Percentiles rank a stretch among this genome's conserved stretches.
Evolutionary conservation across 345 rosid genomes (phyloP).

Genomic region (Populus simonii): DNA sequence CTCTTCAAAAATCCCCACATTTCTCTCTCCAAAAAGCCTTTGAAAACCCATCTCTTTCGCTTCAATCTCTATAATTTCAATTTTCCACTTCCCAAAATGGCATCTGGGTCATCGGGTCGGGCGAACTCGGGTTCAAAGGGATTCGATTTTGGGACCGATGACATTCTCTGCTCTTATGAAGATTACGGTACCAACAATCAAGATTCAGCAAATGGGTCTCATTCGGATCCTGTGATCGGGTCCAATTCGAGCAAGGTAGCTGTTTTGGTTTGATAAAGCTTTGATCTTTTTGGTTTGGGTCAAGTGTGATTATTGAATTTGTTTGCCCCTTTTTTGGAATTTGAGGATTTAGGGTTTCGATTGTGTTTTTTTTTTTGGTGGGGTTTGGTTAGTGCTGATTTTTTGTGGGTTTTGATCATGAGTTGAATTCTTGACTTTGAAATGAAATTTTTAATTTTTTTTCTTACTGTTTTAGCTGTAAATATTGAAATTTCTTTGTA

Average conservation of each 20-base stretch:
- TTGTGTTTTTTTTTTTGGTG: not conserved
- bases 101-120: conserved; percentile 80
- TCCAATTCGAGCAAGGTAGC: conserved; percentile 45
- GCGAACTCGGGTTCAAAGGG: conserved; percentile 66
- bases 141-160: conserved; percentile 92
- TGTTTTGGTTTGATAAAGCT: not conserved
- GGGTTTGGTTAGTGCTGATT: not conserved
- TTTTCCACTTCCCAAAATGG: conserved; percentile 47
- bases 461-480: not conserved
- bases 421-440: not conserved
- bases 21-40: not conserved
- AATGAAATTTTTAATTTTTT: not conserved
- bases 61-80: not conserved
- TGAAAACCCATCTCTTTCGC: not conserved
- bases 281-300: not conserved
- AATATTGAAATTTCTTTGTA: too few species aligned
- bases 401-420: not conserved
- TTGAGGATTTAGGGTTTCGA: not conserved
- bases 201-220: conserved; percentile 66
- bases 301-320: not conserved
- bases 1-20: not conserved
- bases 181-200: conserved; percentile 62
- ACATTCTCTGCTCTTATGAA: conserved; percentile 95
- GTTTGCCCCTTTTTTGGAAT: not conserved
- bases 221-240: conserved; percentile 52